Evolutionary conservation across 2,329 filamentous ascomycete genomes (phyloP).

Genomic region (Gnomoniopsis smithogilvyi): DNA sequence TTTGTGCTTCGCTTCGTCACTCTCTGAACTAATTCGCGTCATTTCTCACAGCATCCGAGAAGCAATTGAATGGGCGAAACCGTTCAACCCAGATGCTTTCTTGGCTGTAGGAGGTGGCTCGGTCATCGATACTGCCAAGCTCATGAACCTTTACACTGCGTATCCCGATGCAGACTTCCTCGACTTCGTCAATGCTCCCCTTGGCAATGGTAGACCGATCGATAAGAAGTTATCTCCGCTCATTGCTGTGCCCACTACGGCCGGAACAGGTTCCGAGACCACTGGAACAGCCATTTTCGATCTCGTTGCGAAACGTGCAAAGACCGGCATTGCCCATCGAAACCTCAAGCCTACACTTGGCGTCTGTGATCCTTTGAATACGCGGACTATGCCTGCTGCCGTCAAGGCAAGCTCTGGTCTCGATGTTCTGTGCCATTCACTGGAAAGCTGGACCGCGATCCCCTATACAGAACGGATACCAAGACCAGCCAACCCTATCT

Average conservation of each 20-base stretch:
- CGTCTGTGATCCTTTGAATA: conserved; percentile 84
- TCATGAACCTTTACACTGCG: conserved; percentile 94
- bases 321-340: conserved; percentile 93
- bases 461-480: conserved; percentile 85
- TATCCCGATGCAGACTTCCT: conserved; percentile 93
- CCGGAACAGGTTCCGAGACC: conserved; percentile 87
- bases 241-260: conserved; percentile 80
- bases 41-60: conserved; percentile 38
- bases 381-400: conserved; percentile 89
- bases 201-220: conserved; percentile 80
- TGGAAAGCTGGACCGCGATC: conserved; percentile 97
- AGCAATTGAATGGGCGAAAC: conserved; percentile 82
- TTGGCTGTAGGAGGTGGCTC: conserved; percentile 89
- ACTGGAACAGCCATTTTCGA: conserved; percentile 99
- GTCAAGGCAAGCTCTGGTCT: conserved; percentile 90
- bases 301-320: conserved; percentile 81
- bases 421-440: conserved; percentile 90
- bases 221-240: conserved; percentile 69
- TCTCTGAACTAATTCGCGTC: neutral
- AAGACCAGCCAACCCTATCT: conserved; percentile 81
- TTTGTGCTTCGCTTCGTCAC: neutral
- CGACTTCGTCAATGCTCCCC: conserved; percentile 94
- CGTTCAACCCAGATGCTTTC: conserved; percentile 81
- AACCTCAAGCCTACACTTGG: conserved; percentile 94
- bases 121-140: conserved; percentile 96